These are phyloP conservation scores for Colletotrichum lupini DNA, from an alignment of 2,329 filamentous ascomycete species.

Conservation along the genomic window DNA sequence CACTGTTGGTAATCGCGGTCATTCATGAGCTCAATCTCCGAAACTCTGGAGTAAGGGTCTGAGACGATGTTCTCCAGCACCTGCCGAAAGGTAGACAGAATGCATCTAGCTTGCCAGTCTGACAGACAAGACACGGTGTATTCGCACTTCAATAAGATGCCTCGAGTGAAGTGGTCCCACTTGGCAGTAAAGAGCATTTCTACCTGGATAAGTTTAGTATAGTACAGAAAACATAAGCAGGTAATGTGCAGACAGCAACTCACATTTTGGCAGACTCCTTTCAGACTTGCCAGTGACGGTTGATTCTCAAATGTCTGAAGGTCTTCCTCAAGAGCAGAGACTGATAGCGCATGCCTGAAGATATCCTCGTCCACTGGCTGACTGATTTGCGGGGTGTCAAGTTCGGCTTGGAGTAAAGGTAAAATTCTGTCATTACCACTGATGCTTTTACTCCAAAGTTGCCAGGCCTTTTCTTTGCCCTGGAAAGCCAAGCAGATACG, in stretches of 20 bases:
- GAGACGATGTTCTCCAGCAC: conserved; percentile 7
- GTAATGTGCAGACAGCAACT: not conserved
- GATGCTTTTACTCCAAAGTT: not conserved
- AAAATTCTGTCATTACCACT: not conserved
- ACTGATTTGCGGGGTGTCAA: not conserved
- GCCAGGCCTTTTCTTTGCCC: not conserved
- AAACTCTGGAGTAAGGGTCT: not conserved
- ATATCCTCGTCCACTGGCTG: not conserved
- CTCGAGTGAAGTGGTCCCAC: conserved; percentile 4
- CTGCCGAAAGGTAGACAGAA: conserved; percentile 4
- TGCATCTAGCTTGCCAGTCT: conserved; percentile 12
- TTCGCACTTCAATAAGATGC: conserved; percentile 10
- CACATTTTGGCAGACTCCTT: not conserved
- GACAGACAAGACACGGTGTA: not conserved
- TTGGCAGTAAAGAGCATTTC: conserved; percentile 11
- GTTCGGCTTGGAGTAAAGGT: not conserved
- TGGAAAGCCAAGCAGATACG: not conserved
- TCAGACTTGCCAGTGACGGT: not conserved
- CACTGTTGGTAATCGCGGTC: conserved; percentile 11
- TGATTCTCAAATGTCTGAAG: not conserved
- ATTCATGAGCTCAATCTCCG: conserved; percentile 15
- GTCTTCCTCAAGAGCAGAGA: not conserved
- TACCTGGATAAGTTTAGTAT: not conserved
- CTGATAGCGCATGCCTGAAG: not conserved
- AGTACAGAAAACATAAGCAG: too few species aligned